phyloP scores from a whole-genome alignment of 768 basidiomycete genomes.

The Trametes coccinea region DNA sequence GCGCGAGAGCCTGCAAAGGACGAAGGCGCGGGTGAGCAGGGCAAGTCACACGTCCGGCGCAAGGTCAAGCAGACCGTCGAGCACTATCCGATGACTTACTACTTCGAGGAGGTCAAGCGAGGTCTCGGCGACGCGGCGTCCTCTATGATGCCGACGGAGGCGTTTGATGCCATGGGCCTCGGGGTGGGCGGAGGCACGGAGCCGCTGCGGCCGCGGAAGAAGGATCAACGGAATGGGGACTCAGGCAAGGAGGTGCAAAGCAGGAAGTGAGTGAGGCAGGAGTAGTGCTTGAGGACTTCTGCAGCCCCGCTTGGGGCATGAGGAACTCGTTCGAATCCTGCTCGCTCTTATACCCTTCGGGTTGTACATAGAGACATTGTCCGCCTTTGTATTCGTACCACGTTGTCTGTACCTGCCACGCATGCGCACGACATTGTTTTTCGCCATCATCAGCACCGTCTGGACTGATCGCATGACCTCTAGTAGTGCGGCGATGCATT shows the following conservation, averaged over 20 bases:
- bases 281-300: neutral
- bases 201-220: neutral
- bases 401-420: neutral
- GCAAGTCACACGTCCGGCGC: neutral
- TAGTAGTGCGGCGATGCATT: no score
- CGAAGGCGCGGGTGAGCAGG: neutral
- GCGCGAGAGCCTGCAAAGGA: neutral
- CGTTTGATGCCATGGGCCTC: no score
- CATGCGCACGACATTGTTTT: neutral
- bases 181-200: neutral
- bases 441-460: no score
- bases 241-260: neutral
- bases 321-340: neutral
- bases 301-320: neutral
- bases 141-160: neutral
- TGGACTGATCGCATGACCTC: no score
- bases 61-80: neutral
- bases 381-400: neutral
- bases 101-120: neutral
- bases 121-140: neutral
- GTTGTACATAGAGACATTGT: neutral
- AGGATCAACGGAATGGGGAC: neutral
- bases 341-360: neutral
- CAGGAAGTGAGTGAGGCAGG: neutral
- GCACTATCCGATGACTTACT: constrained; percentile 2